These are phyloP conservation scores for Botryobasidium botryosum DNA, from an alignment of 768 basidiomycete genomes.

Conservation along the genomic window DNA sequence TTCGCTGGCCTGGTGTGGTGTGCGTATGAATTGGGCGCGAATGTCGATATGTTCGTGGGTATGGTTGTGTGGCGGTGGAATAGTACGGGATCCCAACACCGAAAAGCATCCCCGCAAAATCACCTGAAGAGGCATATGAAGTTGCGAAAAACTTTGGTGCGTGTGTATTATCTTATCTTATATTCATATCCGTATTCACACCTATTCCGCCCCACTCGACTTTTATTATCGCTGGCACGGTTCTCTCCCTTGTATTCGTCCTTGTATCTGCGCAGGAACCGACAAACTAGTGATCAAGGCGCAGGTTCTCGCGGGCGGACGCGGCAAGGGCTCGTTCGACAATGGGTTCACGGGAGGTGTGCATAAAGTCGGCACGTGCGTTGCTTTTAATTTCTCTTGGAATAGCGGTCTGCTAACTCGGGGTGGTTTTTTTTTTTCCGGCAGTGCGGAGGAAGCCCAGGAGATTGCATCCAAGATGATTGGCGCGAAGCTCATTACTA, in stretches of 20 bases:
- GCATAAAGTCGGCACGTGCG: conserved; percentile 75
- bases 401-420: conserved; percentile 1
- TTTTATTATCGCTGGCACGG: no score
- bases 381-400: conserved; percentile 1
- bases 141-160: conserved; percentile 81
- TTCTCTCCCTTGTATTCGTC: no score
- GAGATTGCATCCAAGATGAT: conserved; percentile 87
- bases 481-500: conserved; percentile 88
- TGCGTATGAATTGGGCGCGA: no score
- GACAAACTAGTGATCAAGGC: conserved; percentile 91
- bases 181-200: background rate
- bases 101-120: conserved; percentile 72
- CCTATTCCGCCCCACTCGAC: no score
- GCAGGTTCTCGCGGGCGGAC: conserved; percentile 94
- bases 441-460: conserved; percentile 72
- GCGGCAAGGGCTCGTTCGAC: conserved; percentile 95
- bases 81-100: conserved; percentile 95
- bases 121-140: conserved; percentile 74
- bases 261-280: conserved; percentile 32
- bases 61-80: no score
- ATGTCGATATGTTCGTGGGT: no score
- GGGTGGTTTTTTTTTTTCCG: no score
- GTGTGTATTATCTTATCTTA: conserved; percentile 3
- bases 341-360: conserved; percentile 96
- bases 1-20: no score